Percentiles rank a stretch among this genome's conserved stretches.
phyloP scores from a whole-genome alignment of 192 early-diverging fungal genomes.

The Powellomyces hirtus region DNA sequence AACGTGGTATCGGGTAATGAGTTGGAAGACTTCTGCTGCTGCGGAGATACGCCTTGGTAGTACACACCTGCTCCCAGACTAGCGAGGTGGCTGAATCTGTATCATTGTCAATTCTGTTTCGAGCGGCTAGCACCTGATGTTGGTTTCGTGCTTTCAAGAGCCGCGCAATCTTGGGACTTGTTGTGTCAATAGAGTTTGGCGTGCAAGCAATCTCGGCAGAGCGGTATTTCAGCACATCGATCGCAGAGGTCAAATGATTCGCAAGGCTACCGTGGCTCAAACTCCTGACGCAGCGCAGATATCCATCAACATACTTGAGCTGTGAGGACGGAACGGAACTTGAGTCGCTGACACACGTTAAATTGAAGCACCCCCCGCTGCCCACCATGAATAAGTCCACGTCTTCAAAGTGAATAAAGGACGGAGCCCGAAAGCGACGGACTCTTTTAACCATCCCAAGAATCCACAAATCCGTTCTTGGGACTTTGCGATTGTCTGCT shows the following conservation, averaged over 20 bases:
- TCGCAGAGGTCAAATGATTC: background rate
- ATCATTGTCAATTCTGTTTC: background rate
- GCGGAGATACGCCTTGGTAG: background rate
- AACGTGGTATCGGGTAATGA: background rate
- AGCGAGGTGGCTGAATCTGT: background rate
- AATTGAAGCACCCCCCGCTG: too few relatives aligned
- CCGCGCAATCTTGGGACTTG: background rate
- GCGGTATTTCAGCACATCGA: conserved; percentile 9
- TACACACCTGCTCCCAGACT: conserved; percentile 13
- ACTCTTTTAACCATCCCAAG: conserved; percentile 11
- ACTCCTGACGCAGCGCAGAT: background rate
- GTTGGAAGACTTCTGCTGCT: background rate
- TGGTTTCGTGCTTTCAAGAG: background rate
- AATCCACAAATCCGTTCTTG: conserved; percentile 12
- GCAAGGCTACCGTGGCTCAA: background rate
- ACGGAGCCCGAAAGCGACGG: background rate
- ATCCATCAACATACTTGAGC: conserved; percentile 9
- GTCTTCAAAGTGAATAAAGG: conserved; percentile 11
- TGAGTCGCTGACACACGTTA: too few relatives aligned
- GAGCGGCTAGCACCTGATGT: background rate
- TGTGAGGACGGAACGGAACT: too few relatives aligned
- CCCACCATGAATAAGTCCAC: conserved; percentile 11
- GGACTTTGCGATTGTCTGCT: conserved; percentile 9
- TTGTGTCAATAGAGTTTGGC: background rate
- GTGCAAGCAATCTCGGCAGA: background rate